Evolutionary conservation across 2,329 filamentous ascomycete genomes (phyloP), one percentile per base, ranked within the genome.

Genomic region (Moelleriella libera): DNA sequence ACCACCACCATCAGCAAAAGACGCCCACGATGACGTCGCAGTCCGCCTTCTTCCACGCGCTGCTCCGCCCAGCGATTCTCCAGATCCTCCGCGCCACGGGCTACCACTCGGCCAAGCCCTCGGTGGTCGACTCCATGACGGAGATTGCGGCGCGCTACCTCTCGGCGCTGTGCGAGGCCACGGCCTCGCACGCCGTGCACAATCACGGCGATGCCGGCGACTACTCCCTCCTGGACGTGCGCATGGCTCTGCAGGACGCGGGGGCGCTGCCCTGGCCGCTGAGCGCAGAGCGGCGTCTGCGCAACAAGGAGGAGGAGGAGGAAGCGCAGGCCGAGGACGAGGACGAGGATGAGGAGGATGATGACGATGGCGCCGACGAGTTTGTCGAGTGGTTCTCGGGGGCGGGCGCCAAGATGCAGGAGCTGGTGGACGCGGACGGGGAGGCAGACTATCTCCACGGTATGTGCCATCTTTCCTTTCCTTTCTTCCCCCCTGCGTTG

Each of bases 41-140:
- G 4, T 63, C 68, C 8, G 63, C 70, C n/a, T 64, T 76, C 48
- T 76, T 71, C 67, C 83, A 87, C 65, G 83, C 85, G 51, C 82
- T 95, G 53, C 75, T 97, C 49, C 87, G 88, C 41, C 90, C 90
- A 2, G 82, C 83, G 44, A 79, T 96, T 51, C 79, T 97, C 49
- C 88, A 96, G 66, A 90, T 94, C 58, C 80, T 97, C 46, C 88
- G 90, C 59, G 87, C 89, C 31, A 83, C 88, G 29, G 90, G 90
- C 61, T 97, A 94, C 68, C 86, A 94, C 62, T 75, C 83, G 41
- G 85, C 88, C 45, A 81, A 81, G 47, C 82, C 87, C 2, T 83
- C 83, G 4, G 88, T 94, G 6, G 72, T 96, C 49, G 89, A 97
- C 66, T 82, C 85, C 8, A 64, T 96, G n/a, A 85, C 88, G 11